These are phyloP conservation scores for Suhomyces sp. DNA, from an alignment of 805 yeast genomes.

Conservation along the genomic window DNA sequence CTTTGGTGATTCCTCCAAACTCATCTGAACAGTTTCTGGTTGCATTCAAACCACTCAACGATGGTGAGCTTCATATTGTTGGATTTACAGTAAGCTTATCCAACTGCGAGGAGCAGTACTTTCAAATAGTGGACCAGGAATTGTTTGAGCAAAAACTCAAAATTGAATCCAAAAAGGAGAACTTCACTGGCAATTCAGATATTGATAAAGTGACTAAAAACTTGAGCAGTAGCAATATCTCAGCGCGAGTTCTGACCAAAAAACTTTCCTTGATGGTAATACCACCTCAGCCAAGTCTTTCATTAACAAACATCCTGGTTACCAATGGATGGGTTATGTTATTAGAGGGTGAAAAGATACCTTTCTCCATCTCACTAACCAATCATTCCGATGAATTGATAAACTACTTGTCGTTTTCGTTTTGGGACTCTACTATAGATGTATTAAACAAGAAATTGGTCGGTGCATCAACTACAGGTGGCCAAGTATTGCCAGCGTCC, in stretches of 20 bases:
- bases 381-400: conserved; percentile 59
- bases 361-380: conserved; percentile 49
- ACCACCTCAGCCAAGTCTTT: conserved; percentile 59
- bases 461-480: conserved; percentile 16
- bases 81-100: conserved; percentile 53
- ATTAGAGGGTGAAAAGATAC: conserved; percentile 68
- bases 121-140: conserved; percentile 37
- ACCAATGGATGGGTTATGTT: conserved; percentile 70
- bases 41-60: conserved; percentile 45
- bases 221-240: conserved; percentile 22
- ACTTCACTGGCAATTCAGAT: conserved; percentile 1
- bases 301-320: conserved; percentile 49
- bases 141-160: conserved; percentile 11
- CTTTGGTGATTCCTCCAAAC: conserved; percentile 24
- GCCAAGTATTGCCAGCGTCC: conserved; percentile 46
- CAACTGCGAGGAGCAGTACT: conserved; percentile 48
- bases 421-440: conserved; percentile 71
- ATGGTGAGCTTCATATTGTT: conserved; percentile 48
- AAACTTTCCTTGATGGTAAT: conserved; percentile 30
- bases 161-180: conserved; percentile 2
- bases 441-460: conserved; percentile 53
- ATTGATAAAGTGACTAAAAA: conserved; percentile 17
- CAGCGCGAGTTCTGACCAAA: conserved; percentile 16
- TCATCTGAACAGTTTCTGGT: conserved; percentile 39
- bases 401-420: conserved; percentile 56